These are phyloP conservation scores for Lunularia cruciata DNA, from an alignment of 225 moss, liverwort and hornwort genomes.

Conservation along the genomic window DNA sequence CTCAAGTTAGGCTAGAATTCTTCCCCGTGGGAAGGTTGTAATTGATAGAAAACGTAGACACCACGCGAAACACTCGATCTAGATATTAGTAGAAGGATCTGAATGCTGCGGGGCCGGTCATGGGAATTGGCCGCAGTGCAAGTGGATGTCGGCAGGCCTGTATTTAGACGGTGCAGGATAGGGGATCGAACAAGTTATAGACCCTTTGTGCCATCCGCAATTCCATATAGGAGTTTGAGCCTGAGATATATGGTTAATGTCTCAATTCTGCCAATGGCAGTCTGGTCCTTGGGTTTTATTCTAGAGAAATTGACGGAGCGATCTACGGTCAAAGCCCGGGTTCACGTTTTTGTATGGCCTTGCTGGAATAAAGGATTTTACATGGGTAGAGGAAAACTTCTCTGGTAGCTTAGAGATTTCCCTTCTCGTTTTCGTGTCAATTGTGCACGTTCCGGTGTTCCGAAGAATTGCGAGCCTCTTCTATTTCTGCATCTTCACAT, in stretches of 20 bases:
- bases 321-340: slow-evolving; percentile 19
- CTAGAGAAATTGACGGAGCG: slow-evolving; percentile 1
- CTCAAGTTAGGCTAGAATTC: slow-evolving; percentile 31
- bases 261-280: slow-evolving; percentile 13
- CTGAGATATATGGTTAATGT: slow-evolving; percentile 6
- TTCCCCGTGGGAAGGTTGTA: slow-evolving; percentile 44
- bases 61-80: slow-evolving; percentile 23
- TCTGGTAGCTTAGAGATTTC: no score
- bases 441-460: no score
- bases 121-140: not conserved
- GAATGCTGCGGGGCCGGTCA: no score
- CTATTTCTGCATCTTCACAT: no score
- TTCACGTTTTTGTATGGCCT: slow-evolving; percentile 34
- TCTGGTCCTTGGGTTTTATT: slow-evolving; percentile 1
- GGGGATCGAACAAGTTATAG: not conserved
- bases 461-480: no score
- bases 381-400: no score
- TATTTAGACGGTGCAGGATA: not conserved
- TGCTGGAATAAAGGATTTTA: slow-evolving; percentile 36
- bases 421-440: no score
- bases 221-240: slow-evolving; percentile 19
- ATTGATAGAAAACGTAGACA: slow-evolving; percentile 34
- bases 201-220: not conserved
- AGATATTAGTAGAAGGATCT: no score
- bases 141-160: slow-evolving; percentile 25